Percentiles rank a stretch among this genome's conserved stretches.
Evolutionary conservation across 768 basidiomycete species (phyloP).

Genomic region (Tremella yokohamensis): DNA sequence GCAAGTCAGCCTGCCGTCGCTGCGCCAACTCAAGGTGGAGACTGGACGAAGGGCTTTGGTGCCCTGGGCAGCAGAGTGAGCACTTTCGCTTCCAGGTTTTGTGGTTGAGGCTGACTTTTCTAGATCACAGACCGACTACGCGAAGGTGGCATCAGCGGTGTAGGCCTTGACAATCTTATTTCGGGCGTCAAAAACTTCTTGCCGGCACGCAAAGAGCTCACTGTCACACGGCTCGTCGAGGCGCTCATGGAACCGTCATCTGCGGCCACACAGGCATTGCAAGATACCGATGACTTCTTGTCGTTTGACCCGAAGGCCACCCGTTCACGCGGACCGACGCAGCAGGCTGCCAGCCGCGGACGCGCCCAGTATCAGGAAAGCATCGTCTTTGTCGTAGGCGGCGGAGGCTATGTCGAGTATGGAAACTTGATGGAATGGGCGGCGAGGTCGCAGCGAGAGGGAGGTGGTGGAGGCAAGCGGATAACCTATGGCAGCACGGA

Average conservation of each 20-base stretch:
- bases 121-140: constrained; percentile 89
- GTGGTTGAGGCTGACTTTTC: not conserved
- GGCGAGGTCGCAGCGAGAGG: constrained; percentile 38
- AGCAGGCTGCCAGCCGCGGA: constrained; percentile 57
- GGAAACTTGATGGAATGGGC: constrained; percentile 96
- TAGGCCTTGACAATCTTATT: constrained; percentile 80
- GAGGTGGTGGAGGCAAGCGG: constrained; percentile 60
- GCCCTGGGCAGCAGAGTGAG: constrained; percentile 81
- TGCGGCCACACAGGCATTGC: constrained; percentile 87
- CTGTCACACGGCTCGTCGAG: constrained; percentile 86
- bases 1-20: constrained; percentile 57
- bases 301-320: constrained; percentile 87
- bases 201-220: constrained; percentile 83
- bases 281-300: constrained; percentile 93
- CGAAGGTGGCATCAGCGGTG: constrained; percentile 69
- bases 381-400: constrained; percentile 90
- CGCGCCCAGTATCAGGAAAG: constrained; percentile 69
- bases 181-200: constrained; percentile 98
- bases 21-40: constrained; percentile 67
- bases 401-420: constrained; percentile 95
- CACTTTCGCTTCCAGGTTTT: constrained; percentile 8
- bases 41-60: constrained; percentile 90
- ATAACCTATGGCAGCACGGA: constrained; percentile 96
- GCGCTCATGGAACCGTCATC: constrained; percentile 96
- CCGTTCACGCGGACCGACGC: constrained; percentile 53